Evolutionary conservation across 2,329 filamentous ascomycete species (phyloP).

Genomic region (Thielaviopsis cerberus): DNA sequence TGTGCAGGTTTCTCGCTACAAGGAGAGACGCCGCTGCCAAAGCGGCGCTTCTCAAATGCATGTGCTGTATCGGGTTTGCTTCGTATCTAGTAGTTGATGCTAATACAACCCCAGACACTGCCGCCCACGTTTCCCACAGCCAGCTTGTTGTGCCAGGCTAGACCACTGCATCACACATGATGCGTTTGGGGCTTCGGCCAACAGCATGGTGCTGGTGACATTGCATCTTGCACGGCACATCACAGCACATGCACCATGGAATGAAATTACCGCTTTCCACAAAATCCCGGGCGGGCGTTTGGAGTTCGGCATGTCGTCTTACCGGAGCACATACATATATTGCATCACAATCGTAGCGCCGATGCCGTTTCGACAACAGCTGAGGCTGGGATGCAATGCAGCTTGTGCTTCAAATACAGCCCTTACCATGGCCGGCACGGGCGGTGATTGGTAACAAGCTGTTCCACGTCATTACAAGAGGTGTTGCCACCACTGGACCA

Average conservation of each 20-base stretch:
- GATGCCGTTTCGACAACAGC: not conserved
- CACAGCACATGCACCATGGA: not conserved
- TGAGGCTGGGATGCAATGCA: not conserved
- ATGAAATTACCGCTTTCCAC: not conserved
- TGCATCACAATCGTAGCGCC: not conserved
- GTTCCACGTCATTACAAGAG: not conserved
- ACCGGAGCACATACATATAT: not conserved
- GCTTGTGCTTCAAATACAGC: not conserved
- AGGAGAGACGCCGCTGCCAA: too few relatives aligned
- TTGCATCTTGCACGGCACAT: too few relatives aligned
- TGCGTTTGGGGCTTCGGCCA: not conserved
- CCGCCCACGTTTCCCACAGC: not conserved
- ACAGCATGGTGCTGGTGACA: too few relatives aligned
- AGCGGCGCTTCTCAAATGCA: not conserved
- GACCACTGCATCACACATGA: not conserved
- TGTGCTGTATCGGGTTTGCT: not conserved
- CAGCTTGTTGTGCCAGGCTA: not conserved
- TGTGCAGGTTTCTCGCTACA: too few relatives aligned
- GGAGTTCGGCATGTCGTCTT: not conserved
- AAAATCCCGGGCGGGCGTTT: not conserved
- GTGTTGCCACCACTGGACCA: not conserved
- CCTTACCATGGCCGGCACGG: not conserved
- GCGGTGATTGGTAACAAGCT: not conserved
- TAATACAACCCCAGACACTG: not conserved
- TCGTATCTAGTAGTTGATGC: not conserved